phyloP scores from a whole-genome alignment of 2,329 filamentous ascomycete species.

The Sclerotinia sclerotiorum region DNA sequence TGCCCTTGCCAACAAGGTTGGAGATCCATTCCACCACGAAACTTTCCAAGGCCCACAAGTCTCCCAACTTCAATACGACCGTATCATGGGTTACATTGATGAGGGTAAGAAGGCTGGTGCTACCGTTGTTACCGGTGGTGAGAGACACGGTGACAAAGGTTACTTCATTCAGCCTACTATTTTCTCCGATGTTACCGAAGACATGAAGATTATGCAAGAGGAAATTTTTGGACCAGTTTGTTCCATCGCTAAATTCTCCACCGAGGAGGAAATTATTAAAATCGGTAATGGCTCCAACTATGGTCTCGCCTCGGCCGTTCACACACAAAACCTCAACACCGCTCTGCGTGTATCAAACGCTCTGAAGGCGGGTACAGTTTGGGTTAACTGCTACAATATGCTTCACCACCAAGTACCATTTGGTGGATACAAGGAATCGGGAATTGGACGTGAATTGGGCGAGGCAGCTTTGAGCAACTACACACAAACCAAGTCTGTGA shows the following conservation, averaged over 20 bases:
- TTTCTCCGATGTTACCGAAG: constrained; percentile 66
- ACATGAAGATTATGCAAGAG: constrained; percentile 74
- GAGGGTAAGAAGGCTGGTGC: constrained; percentile 65
- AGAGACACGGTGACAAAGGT: constrained; percentile 63
- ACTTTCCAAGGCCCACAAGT: constrained; percentile 74
- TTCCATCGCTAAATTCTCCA: constrained; percentile 69
- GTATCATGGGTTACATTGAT: constrained; percentile 67
- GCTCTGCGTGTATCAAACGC: constrained; percentile 65
- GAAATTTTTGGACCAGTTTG: constrained; percentile 76
- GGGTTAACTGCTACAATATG: constrained; percentile 58
- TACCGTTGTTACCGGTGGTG: constrained; percentile 63
- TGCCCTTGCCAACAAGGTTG: constrained; percentile 62
- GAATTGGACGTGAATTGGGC: constrained; percentile 75
- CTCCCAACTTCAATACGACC: constrained; percentile 67
- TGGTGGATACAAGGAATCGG: constrained; percentile 75
- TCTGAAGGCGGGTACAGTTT: constrained; percentile 56
- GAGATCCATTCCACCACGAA: constrained; percentile 63
- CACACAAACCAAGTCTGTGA: constrained; percentile 66
- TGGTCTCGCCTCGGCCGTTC: constrained; percentile 67
- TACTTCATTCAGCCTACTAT: constrained; percentile 75
- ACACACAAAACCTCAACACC: constrained; percentile 67
- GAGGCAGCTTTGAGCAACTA: constrained; percentile 67
- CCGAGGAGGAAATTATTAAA: constrained; percentile 64
- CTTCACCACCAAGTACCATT: constrained; percentile 67
- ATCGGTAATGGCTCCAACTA: constrained; percentile 64